phyloP scores from a whole-genome alignment of 2,329 filamentous ascomycete species.

The Didymella segeticola region DNA sequence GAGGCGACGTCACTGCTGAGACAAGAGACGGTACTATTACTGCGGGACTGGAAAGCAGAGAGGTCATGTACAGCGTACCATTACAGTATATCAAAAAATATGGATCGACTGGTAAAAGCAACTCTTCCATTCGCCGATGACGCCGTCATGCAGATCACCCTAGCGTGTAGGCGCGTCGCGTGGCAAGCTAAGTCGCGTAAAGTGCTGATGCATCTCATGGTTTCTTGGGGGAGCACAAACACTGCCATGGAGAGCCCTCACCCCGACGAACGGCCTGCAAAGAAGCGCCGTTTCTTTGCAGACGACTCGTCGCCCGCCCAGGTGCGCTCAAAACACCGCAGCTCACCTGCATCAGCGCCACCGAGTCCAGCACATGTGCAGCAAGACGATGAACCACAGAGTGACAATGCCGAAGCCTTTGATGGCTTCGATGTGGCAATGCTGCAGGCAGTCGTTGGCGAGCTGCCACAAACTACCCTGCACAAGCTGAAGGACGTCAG shows the following conservation, averaged over 20 bases:
- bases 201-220: not conserved
- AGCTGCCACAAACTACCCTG: slow-evolving; percentile 55
- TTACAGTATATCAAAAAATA: not conserved
- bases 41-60: not conserved
- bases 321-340: slow-evolving; percentile 21
- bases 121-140: slow-evolving; percentile 33
- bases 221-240: no score
- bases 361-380: slow-evolving; percentile 16
- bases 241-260: slow-evolving; percentile 48
- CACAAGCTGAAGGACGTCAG: slow-evolving; percentile 58
- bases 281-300: slow-evolving; percentile 69
- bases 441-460: slow-evolving; percentile 66
- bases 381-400: slow-evolving; percentile 13
- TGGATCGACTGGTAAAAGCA: no score
- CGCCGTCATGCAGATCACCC: slow-evolving; percentile 35
- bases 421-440: slow-evolving; percentile 61
- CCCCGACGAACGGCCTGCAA: slow-evolving; percentile 61
- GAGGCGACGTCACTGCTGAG: no score
- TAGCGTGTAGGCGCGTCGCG: slow-evolving; percentile 45
- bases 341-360: slow-evolving; percentile 40
- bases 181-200: slow-evolving; percentile 20
- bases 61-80: not conserved
- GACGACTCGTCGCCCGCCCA: slow-evolving; percentile 54
- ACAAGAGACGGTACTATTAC: no score
- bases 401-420: slow-evolving; percentile 16